These are phyloP conservation scores for Candida sp. DNA, from an alignment of 1,139 yeast genomes.

Conservation along the genomic window DNA sequence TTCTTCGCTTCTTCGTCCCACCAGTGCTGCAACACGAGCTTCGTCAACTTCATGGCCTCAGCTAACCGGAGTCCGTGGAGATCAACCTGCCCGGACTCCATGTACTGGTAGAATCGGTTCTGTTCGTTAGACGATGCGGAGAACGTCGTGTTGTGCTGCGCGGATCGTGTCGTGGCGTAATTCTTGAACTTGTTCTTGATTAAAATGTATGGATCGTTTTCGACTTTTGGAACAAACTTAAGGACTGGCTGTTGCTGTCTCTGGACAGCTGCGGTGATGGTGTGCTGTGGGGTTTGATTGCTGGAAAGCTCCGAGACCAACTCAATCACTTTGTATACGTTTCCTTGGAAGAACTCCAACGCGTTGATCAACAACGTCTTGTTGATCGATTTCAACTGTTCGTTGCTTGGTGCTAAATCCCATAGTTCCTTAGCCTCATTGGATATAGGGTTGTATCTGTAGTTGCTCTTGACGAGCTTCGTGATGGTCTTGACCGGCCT, in stretches of 20 bases:
- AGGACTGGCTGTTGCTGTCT: slow-evolving; percentile 1
- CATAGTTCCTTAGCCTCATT: slow-evolving; percentile 22
- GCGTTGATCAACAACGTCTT: slow-evolving; percentile 39
- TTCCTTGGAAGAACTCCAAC: slow-evolving; percentile 43
- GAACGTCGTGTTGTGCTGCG: not conserved
- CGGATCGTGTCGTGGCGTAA: not conserved
- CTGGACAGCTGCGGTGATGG: not conserved
- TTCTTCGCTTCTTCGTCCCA: slow-evolving; percentile 52
- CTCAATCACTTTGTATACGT: slow-evolving; percentile 34
- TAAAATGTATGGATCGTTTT: slow-evolving; percentile 5
- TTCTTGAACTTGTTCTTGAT: slow-evolving; percentile 7
- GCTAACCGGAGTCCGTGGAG: slow-evolving; percentile 53
- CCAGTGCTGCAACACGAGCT: slow-evolving; percentile 47
- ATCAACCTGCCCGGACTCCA: slow-evolving; percentile 39
- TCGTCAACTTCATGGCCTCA: slow-evolving; percentile 43
- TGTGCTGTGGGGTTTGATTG: not conserved
- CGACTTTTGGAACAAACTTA: not conserved
- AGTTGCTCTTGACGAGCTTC: slow-evolving; percentile 6
- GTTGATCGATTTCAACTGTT: slow-evolving; percentile 24
- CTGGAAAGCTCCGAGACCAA: slow-evolving; percentile 17
- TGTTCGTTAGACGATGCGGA: not conserved
- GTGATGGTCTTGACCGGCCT: not conserved
- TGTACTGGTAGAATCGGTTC: slow-evolving; percentile 7
- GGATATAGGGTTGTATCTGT: slow-evolving; percentile 17
- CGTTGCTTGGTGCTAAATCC: slow-evolving; percentile 22